These are phyloP conservation scores for Oenanthe sinensis DNA, from an alignment of 129 eudicot genomes.

Conservation along the genomic window DNA sequence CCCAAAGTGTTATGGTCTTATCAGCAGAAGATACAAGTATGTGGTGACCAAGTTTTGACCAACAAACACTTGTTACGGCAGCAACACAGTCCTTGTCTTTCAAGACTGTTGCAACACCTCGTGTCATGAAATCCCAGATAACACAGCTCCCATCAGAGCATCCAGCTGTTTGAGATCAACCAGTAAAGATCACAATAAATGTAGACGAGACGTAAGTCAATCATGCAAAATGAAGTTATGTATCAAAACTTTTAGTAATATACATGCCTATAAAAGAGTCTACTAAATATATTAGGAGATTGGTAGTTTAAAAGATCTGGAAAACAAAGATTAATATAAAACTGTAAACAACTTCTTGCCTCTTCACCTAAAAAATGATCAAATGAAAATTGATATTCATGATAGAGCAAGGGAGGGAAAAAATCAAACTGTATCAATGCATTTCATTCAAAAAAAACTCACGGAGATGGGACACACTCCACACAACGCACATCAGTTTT, in stretches of 20 bases:
- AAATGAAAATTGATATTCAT: neutral
- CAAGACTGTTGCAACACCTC: constrained; percentile 78
- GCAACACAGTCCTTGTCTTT: constrained; percentile 65
- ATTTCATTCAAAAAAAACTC: too few species aligned
- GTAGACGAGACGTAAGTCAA: neutral
- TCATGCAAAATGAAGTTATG: neutral
- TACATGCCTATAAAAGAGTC: neutral
- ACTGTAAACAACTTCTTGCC: neutral
- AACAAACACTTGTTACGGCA: constrained; percentile 81
- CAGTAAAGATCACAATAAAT: neutral
- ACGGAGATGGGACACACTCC: too few species aligned
- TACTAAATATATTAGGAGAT: neutral
- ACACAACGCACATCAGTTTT: too few species aligned
- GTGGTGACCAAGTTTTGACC: constrained; percentile 82
- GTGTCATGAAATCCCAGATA: constrained; percentile 87
- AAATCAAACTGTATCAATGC: neutral
- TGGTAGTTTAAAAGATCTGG: neutral
- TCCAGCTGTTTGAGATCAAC: constrained; percentile 50
- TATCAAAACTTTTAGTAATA: neutral
- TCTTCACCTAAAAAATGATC: neutral
- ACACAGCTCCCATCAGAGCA: constrained; percentile 89
- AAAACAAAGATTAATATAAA: neutral
- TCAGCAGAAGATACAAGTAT: constrained; percentile 86
- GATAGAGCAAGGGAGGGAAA: neutral
- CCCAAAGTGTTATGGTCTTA: constrained; percentile 75